Conservation (phyloP, 208 protist genomes). For the Trypanosoma grayi region DNA sequence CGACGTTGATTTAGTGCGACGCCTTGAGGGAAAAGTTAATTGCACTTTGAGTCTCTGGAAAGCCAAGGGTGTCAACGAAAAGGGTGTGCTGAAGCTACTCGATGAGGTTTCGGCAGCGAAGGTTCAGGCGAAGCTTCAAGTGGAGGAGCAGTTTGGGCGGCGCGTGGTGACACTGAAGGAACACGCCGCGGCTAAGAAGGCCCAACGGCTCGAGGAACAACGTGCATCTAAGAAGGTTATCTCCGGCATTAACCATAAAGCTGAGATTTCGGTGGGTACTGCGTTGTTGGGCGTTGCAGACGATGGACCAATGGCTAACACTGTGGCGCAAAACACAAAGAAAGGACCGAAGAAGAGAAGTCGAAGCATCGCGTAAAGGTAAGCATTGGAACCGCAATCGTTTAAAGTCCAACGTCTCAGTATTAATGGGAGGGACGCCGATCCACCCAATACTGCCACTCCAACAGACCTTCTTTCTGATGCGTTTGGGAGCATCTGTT, state of each 20-base stretch:
- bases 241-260: too few species aligned
- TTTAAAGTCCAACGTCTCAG: too few species aligned
- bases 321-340: neutral
- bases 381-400: neutral
- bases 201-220: conserved; percentile 1
- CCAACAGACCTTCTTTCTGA: too few species aligned
- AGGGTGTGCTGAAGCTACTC: conserved; percentile 54
- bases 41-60: conserved; percentile 46
- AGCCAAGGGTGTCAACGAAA: conserved; percentile 44
- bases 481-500: too few species aligned
- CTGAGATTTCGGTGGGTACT: too few species aligned
- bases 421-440: too few species aligned
- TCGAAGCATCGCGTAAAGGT: conserved; percentile 6
- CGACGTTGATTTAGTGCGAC: conserved; percentile 71
- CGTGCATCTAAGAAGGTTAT: neutral
- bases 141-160: conserved; percentile 70
- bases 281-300: neutral
- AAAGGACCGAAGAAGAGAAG: conserved; percentile 4
- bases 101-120: conserved; percentile 84
- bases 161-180: conserved; percentile 60
- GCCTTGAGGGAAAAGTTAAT: conserved; percentile 53
- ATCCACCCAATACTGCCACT: too few species aligned
- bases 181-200: conserved; percentile 43
- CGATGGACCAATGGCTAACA: neutral
- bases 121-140: conserved; percentile 75